Conservation (phyloP, 768 basidiomycete genomes). For the Hygrophoropsis aurantiaca region DNA sequence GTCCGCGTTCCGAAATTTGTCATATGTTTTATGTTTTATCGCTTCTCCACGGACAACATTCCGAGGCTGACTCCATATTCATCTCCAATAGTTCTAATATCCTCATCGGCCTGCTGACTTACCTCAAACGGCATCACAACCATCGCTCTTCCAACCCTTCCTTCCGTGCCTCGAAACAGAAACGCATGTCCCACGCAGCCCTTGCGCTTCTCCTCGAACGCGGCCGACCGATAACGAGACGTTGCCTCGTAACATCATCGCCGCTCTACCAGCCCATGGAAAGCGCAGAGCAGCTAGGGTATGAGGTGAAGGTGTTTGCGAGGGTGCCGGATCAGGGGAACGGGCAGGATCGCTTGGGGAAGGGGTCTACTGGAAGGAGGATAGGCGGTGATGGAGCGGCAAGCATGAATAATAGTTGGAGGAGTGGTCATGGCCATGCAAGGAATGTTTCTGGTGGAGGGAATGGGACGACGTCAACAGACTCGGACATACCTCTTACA, state of each 20-base stretch:
- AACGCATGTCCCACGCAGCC: slow-evolving; percentile 74
- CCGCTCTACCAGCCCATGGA: slow-evolving; percentile 85
- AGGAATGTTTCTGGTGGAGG: slow-evolving; percentile 30
- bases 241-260: slow-evolving; percentile 78
- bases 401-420: slow-evolving; percentile 13
- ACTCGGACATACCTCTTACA: neutral
- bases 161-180: slow-evolving; percentile 35
- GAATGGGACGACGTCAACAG: slow-evolving; percentile 4
- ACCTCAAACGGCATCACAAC: slow-evolving; percentile 55
- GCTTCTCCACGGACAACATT: slow-evolving; percentile 1
- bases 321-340: slow-evolving; percentile 70
- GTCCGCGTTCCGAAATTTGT: too few relatives aligned
- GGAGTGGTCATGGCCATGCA: slow-evolving; percentile 24
- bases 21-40: too few relatives aligned
- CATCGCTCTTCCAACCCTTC: slow-evolving; percentile 13
- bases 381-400: slow-evolving; percentile 20
- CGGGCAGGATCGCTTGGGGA: slow-evolving; percentile 53
- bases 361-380: slow-evolving; percentile 23
- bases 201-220: slow-evolving; percentile 79
- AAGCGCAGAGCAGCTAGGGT: slow-evolving; percentile 67
- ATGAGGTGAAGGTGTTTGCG: slow-evolving; percentile 68
- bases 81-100: slow-evolving; percentile 73
- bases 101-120: slow-evolving; percentile 76
- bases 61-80: neutral
- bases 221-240: slow-evolving; percentile 70